phyloP scores from a whole-genome alignment of 345 rosid genomes.

The Populus davidiana region DNA sequence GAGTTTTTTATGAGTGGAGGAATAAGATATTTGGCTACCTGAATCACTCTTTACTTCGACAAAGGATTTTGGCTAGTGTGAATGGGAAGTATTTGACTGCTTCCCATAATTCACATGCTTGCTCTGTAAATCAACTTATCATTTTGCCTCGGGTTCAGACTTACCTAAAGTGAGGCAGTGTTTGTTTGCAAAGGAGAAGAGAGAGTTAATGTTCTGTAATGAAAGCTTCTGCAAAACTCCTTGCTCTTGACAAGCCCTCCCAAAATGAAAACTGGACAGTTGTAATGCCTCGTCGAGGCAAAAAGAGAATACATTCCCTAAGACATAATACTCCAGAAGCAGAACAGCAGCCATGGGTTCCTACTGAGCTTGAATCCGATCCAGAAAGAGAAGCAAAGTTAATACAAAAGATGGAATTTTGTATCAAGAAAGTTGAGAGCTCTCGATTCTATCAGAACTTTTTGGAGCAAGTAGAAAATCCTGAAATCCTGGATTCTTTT shows the following conservation, averaged over 20 bases:
- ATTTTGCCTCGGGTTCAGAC: not conserved
- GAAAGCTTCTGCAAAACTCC: slow-evolving; percentile 43
- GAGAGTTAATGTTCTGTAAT: slow-evolving; percentile 9
- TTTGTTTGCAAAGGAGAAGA: not conserved
- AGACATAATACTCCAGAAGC: slow-evolving; percentile 28
- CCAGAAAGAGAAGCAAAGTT: slow-evolving; percentile 47
- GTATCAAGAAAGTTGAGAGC: slow-evolving; percentile 47
- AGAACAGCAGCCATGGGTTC: slow-evolving; percentile 47
- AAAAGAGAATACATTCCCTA: slow-evolving; percentile 30
- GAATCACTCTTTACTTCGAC: not conserved
- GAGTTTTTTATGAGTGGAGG: not conserved
- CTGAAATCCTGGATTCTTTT: slow-evolving; percentile 40
- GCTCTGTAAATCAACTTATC: not conserved
- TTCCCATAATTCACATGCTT: not conserved
- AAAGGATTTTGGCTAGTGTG: not conserved
- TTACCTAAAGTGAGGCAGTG: not conserved
- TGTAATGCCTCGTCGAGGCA: slow-evolving; percentile 58
- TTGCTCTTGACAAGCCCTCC: slow-evolving; percentile 23
- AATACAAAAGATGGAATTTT: slow-evolving; percentile 46
- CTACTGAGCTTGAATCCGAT: slow-evolving; percentile 46
- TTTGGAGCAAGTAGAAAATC: slow-evolving; percentile 57
- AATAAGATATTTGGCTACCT: not conserved
- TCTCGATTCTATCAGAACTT: slow-evolving; percentile 55
- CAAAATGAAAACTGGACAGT: slow-evolving; percentile 69
- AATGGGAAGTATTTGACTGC: not conserved